Base-by-base conservation (phyloP, 306 rosid species). In the Prunus mongolica region DNA sequence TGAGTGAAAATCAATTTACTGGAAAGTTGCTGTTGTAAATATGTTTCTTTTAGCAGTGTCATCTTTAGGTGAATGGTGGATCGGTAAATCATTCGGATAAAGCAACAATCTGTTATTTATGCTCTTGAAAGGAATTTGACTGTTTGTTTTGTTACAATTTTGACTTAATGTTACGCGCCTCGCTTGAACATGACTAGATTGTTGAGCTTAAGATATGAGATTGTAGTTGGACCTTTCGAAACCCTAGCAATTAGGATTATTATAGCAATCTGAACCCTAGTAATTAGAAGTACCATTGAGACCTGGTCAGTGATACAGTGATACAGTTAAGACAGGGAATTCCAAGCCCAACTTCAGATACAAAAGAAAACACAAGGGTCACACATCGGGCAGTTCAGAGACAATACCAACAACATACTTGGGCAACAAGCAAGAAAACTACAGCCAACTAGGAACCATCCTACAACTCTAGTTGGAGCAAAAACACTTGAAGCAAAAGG, bases 21-120 rank as follows among this genome's bases (percentile, higher is more conserved):
- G 50, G 19, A 22, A 13, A 15, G 67, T 72, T 24, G 1, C 47
- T 58, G 67, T 45, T 73, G 77, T 73, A 73, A 16, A 46, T 73
- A 73, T 46, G n/a, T 27, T 72, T 28, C 67, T 6, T 62, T 61
- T 61, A 14, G 60, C 13, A 20, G 11, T 55, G 16, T 57, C 8
- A 10, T 57, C 65, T 24, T 61, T 61, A 61, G 38, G 38, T 27
- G 34, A 57, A 20, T 25, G 65, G 14, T 61, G 3, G 11, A 61
- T 61, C 12, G 8, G 34, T 12, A 50, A 24, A 2, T 25, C 16
- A 13, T 4, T 54, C 16, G 0, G 10, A 32, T 51, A 51, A 46
- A 24, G 41, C 41, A 34, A 22, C 45, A 28, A 58, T 24, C 12
- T 70, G 28, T n/a, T 27, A 20, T 61, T 24, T 4, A 22, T 55